phyloP scores from a whole-genome alignment of 257 asterid species.

The Solanum chiquidenum region DNA sequence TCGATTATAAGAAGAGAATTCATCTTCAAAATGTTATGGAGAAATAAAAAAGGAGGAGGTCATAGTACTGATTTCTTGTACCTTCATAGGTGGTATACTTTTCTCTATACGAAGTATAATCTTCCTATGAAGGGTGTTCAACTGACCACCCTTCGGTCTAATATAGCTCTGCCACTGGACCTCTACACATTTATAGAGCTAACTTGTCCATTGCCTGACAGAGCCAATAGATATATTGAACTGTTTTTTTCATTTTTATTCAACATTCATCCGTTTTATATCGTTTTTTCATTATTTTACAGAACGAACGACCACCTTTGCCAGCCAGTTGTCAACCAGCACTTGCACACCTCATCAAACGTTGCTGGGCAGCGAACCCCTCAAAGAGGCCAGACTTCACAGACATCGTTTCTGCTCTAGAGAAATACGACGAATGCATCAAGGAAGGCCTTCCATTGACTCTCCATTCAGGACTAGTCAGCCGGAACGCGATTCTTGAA shows the following conservation, averaged over 20 bases:
- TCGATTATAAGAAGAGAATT: not conserved
- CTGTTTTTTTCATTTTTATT: not conserved
- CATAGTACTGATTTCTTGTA: not conserved
- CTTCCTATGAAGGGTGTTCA: accelerated
- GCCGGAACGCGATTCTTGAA: conserved; percentile 46
- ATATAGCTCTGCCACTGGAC: not conserved
- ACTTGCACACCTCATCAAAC: conserved; percentile 72
- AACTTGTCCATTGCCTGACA: not conserved
- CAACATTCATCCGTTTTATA: not conserved
- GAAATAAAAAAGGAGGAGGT: not conserved
- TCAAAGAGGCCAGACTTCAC: conserved; percentile 75
- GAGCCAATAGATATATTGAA: not conserved
- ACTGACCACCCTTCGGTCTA: not conserved
- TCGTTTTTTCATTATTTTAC: conserved; percentile 1
- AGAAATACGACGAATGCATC: conserved; percentile 67
- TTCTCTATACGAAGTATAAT: not conserved
- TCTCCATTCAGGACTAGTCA: conserved; percentile 44
- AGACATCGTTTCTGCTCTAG: conserved; percentile 59
- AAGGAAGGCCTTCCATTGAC: conserved; percentile 81
- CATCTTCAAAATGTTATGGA: not conserved
- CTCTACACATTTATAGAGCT: not conserved
- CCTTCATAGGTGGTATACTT: not conserved
- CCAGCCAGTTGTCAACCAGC: conserved; percentile 89
- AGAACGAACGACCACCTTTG: conserved; percentile 91
- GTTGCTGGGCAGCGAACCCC: conserved; percentile 84